Percentiles rank a stretch among this genome's conserved stretches.
These are phyloP conservation scores for Pichia norvegensis DNA, from an alignment of 1,139 yeast genomes.

Conservation along the genomic window DNA sequence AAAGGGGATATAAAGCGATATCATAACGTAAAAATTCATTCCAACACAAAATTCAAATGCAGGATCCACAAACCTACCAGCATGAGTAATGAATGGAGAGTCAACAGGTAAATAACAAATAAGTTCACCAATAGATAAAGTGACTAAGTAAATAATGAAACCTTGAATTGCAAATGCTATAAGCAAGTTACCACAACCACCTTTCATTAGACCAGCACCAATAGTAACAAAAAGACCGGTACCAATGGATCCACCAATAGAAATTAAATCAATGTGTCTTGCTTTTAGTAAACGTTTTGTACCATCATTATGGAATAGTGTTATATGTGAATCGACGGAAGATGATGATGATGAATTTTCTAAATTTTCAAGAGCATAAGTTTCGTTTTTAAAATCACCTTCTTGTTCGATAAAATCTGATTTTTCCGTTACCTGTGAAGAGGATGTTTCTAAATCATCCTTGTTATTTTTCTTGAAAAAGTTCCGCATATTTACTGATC, in stretches of 20 bases:
- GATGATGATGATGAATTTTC: neutral
- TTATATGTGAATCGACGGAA: neutral
- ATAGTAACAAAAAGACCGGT: conserved; percentile 68
- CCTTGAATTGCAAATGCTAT: conserved; percentile 55
- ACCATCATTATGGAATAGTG: neutral
- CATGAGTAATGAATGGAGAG: conserved; percentile 45
- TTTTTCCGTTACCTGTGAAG: neutral
- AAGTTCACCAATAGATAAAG: conserved; percentile 44
- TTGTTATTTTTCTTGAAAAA: no score
- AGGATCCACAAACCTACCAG: conserved; percentile 45
- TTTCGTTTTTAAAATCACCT: no score
- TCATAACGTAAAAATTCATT: conserved; percentile 42
- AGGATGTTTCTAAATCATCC: neutral
- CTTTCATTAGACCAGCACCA: conserved; percentile 56
- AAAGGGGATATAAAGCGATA: conserved; percentile 41
- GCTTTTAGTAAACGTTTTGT: conserved; percentile 29
- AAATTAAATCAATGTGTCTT: conserved; percentile 65
- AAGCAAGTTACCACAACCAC: conserved; percentile 71
- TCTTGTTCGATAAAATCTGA: neutral
- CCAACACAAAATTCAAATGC: conserved; percentile 43
- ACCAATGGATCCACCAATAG: conserved; percentile 77
- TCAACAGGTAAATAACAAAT: conserved; percentile 42
- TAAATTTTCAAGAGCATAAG: neutral
- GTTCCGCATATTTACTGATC: neutral
- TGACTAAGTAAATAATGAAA: conserved; percentile 27